Base-by-base conservation (phyloP, 768 basidiomycete genomes). In the Jaapia argillacea region DNA sequence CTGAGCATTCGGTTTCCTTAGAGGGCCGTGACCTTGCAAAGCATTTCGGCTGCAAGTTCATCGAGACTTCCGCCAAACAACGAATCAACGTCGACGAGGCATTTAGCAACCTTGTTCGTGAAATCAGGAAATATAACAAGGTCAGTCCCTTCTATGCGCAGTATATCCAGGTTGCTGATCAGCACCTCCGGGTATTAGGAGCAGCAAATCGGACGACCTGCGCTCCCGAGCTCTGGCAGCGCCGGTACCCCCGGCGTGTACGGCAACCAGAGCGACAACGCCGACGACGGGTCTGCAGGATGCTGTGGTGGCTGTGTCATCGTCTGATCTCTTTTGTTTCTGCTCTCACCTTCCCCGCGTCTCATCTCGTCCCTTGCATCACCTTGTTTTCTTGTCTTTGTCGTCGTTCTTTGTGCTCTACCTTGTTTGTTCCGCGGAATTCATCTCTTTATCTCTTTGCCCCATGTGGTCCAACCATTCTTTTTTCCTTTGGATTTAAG, bases 21-120 rank as follows among this genome's bases (percentile, higher is more conserved):
- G 94, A 98, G 91, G 96, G 96, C 4, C 87, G 89, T 42, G 91
- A 96, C 54, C 80, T 98, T 41, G 96, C 96, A 0, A 90, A 90
- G 61, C 86, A 89, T 60, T 90, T 92, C 58, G 84, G 84, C 36
- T 92, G 90, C 68, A 88, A 85, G 56, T 96, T 92, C 63, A 86
- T 93, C 45, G 93, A 97, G 62, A 94, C 91, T 1, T 97, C 93
- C 3, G 93, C 92, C 36, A 96, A 96, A 65, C 85, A 92, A 56
- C 77, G 93, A 42, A 90, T 93, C 67, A 96, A 96, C 54, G 92
- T 98, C 44, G 93, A 97, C 52, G 89, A 96, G 66, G 89, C 90
- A 10, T 97, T 98, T 68, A 79, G 75, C 55, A 84, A 85, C 49
- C 83, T 98, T 51, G 91, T 98, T 24, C 80, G 92, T 24, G 88